These are phyloP conservation scores for Prosopis cineraria DNA, from an alignment of 306 rosid genomes.

Conservation along the genomic window DNA sequence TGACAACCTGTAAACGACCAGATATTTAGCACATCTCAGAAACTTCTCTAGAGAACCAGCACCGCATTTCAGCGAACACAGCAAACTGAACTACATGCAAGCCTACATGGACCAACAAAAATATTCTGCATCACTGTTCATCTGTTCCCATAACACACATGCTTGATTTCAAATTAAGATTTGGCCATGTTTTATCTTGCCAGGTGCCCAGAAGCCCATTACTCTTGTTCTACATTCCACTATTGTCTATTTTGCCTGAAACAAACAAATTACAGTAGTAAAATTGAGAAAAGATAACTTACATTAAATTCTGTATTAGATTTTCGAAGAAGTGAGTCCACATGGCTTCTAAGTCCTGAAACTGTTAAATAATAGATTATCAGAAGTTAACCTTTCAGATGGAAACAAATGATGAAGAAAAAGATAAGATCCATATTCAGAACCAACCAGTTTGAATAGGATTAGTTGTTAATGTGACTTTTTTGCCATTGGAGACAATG, in stretches of 20 bases:
- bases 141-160: not conserved
- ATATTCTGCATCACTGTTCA: not conserved
- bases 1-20: constrained; percentile 62
- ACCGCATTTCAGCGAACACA: not conserved
- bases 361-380: constrained; percentile 53
- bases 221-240: no score
- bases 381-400: constrained; percentile 36
- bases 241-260: constrained; percentile 22
- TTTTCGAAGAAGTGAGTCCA: constrained; percentile 75
- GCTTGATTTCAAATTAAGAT: no score
- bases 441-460: constrained; percentile 83
- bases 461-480: constrained; percentile 60
- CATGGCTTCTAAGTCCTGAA: constrained; percentile 70
- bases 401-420: not conserved
- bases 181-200: not conserved
- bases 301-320: constrained; percentile 83
- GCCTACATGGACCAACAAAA: not conserved
- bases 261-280: constrained; percentile 1
- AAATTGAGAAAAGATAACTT: constrained; percentile 42
- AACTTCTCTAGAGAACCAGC: not conserved
- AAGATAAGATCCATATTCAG: constrained; percentile 27
- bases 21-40: not conserved
- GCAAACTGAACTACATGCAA: not conserved
- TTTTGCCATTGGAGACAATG: constrained; percentile 64
- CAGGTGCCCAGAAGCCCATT: no score